Percentiles rank a stretch among this genome's conserved stretches.
Conservation (phyloP, 352 stramenopile genomes). For the Thraustotheca clavata region DNA sequence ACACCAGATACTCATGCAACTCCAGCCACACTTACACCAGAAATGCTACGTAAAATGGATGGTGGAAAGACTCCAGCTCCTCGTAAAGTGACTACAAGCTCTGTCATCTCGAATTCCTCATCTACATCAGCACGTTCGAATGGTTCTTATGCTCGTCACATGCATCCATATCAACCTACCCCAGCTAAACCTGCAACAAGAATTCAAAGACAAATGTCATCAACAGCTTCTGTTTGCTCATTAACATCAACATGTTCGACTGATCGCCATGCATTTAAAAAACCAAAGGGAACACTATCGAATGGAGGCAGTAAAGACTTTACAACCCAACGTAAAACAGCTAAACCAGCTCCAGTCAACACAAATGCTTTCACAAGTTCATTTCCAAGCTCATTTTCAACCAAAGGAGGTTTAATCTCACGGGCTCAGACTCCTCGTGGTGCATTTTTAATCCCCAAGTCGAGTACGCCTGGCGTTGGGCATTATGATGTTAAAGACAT, state of each 20-base stretch:
- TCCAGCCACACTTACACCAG: background rate
- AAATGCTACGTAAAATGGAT: slow-evolving; percentile 3
- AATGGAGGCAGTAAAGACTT: background rate
- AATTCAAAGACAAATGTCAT: slow-evolving; percentile 24
- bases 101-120: slow-evolving; percentile 10
- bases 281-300: background rate
- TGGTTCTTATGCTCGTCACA: slow-evolving; percentile 47
- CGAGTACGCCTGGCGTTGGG: slow-evolving; percentile 54
- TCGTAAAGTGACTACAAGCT: background rate
- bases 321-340: background rate
- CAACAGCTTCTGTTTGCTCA: slow-evolving; percentile 47
- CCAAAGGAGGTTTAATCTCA: slow-evolving; percentile 57
- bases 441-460: slow-evolving; percentile 57
- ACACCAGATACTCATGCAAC: background rate
- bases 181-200: slow-evolving; percentile 23
- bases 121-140: slow-evolving; percentile 31
- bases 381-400: slow-evolving; percentile 43
- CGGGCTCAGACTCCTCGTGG: slow-evolving; percentile 49
- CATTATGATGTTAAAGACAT: slow-evolving; percentile 69
- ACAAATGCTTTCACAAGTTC: slow-evolving; percentile 50
- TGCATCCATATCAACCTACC: slow-evolving; percentile 23
- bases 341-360: slow-evolving; percentile 48
- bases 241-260: slow-evolving; percentile 45
- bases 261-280: slow-evolving; percentile 24
- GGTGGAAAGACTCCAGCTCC: background rate